phyloP scores from a whole-genome alignment of 1,284 basidiomycete species.

The Malassezia dermatis region DNA sequence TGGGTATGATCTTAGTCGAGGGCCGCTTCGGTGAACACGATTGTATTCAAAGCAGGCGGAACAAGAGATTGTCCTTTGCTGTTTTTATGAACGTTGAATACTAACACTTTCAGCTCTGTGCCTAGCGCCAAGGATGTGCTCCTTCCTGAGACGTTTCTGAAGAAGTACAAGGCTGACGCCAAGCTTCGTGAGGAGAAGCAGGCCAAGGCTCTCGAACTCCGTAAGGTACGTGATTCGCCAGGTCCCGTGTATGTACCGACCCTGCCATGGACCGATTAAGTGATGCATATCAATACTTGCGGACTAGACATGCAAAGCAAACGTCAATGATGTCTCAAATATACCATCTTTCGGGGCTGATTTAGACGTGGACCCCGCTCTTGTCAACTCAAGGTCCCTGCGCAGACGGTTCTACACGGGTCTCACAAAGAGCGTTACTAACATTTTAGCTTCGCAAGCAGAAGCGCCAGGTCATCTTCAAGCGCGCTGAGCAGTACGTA shows the following conservation, averaged over 20 bases:
- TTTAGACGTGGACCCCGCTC: slow-evolving; percentile 3
- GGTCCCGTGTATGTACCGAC: neutral
- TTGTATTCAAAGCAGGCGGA: neutral
- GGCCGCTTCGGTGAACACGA: neutral
- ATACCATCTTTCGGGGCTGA: slow-evolving; percentile 49
- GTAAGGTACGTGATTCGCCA: slow-evolving; percentile 61
- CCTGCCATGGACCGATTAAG: slow-evolving; percentile 4
- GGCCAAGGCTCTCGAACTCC: slow-evolving; percentile 69
- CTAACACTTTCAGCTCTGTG: slow-evolving; percentile 30
- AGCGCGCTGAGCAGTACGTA: slow-evolving; percentile 95
- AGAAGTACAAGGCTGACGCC: slow-evolving; percentile 93
- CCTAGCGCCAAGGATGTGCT: slow-evolving; percentile 43
- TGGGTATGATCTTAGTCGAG: neutral
- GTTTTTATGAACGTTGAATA: neutral
- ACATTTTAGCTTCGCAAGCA: slow-evolving; percentile 15
- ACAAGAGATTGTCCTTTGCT: slow-evolving; percentile 1
- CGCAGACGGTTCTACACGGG: neutral
- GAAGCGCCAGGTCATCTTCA: slow-evolving; percentile 96
- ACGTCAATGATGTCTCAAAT: slow-evolving; percentile 42
- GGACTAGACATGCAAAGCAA: slow-evolving; percentile 34
- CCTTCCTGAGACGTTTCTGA: slow-evolving; percentile 48
- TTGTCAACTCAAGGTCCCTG: neutral
- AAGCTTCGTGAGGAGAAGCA: slow-evolving; percentile 93
- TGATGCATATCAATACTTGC: slow-evolving; percentile 39
- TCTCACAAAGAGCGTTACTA: neutral